Evolutionary conservation across 1,139 yeast species (phyloP).

Genomic region (Meyerozyma smithsonii): DNA sequence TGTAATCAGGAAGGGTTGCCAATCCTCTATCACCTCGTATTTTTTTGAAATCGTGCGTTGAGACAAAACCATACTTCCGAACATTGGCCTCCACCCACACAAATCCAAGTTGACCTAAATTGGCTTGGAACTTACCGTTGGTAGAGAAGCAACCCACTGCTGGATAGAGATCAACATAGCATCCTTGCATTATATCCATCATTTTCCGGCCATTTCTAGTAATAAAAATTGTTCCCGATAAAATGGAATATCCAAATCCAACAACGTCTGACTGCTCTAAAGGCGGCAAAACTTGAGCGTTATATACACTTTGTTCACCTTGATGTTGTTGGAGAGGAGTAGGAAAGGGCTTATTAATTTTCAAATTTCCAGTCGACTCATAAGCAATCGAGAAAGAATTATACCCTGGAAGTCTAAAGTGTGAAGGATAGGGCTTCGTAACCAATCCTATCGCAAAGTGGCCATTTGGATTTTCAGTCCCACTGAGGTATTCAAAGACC

Average conservation of each 20-base stretch:
- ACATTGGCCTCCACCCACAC: constrained; percentile 96
- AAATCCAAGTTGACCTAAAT: constrained; percentile 87
- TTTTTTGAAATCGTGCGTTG: constrained; percentile 36
- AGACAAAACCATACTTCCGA: constrained; percentile 86
- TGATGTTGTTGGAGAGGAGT: constrained; percentile 44
- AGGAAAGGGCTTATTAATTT: constrained; percentile 73
- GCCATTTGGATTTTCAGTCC: constrained; percentile 33
- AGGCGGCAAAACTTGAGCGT: constrained; percentile 72
- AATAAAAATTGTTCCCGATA: constrained; percentile 78
- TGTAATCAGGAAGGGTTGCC: constrained; percentile 39
- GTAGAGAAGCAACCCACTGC: constrained; percentile 78
- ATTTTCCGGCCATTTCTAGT: constrained; percentile 88
- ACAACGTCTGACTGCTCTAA: constrained; percentile 83
- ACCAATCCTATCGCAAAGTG: constrained; percentile 73
- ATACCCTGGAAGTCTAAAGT: constrained; percentile 82
- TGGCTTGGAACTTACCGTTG: constrained; percentile 73
- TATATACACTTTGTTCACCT: constrained; percentile 43
- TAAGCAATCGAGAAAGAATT: constrained; percentile 80
- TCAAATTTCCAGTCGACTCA: constrained; percentile 77
- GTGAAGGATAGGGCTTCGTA: constrained; percentile 80
- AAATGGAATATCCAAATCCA: constrained; percentile 83
- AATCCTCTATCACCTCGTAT: constrained; percentile 42
- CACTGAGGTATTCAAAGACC: constrained; percentile 42
- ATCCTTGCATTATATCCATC: constrained; percentile 77
- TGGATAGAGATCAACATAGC: constrained; percentile 79